phyloP scores from a whole-genome alignment of 768 basidiomycete genomes.

The Leccinum longicurvipes region DNA sequence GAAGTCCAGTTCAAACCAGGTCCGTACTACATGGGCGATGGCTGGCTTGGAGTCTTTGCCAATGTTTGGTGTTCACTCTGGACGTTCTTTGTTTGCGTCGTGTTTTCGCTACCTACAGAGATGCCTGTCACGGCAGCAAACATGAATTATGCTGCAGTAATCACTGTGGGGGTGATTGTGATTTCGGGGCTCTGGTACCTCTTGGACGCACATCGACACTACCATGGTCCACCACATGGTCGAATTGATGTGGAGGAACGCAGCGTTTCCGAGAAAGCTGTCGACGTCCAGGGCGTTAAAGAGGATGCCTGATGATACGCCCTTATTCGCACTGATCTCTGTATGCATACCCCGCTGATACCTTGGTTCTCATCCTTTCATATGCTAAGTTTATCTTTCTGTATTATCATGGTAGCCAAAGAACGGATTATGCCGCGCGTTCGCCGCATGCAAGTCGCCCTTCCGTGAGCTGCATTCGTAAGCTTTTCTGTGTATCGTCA shows the following conservation, averaged over 20 bases:
- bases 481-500: background rate
- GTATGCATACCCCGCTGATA: background rate
- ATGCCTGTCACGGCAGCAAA: conserved; percentile 45
- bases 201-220: conserved; percentile 50
- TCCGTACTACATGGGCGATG: conserved; percentile 58
- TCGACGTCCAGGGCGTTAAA: background rate
- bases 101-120: conserved; percentile 50
- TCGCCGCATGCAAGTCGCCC: background rate
- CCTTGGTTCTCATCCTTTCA: background rate
- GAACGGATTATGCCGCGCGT: background rate
- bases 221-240: conserved; percentile 44
- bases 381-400: background rate
- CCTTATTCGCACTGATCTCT: background rate
- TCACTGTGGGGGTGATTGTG: conserved; percentile 22
- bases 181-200: conserved; percentile 49
- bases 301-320: background rate
- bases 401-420: background rate
- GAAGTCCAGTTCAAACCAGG: conserved; percentile 60
- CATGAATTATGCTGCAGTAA: conserved; percentile 51
- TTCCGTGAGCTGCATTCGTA: background rate
- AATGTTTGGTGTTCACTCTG: conserved; percentile 46
- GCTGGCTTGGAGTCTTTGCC: conserved; percentile 41
- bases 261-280: conserved; percentile 1
- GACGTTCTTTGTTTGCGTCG: conserved; percentile 44
- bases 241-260: background rate